Evolutionary conservation across 1,284 basidiomycete genomes (phyloP), one percentile per base, ranked within the genome.

Genomic region (Sporisorium iseilematis-ciliati): DNA sequence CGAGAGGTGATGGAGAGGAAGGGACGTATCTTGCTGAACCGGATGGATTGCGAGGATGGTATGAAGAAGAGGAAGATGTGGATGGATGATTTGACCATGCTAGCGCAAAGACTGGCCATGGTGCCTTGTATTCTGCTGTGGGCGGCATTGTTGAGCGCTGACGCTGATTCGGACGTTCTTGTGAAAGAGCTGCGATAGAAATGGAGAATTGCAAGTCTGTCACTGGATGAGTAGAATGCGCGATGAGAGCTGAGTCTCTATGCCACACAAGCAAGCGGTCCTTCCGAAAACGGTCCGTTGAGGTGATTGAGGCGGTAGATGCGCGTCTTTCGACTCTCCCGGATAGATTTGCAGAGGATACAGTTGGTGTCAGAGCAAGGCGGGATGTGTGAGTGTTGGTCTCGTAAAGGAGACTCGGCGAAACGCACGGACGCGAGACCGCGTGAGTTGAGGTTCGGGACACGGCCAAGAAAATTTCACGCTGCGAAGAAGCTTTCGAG

Each of bases 51-150:
- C 70, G 71, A 26, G 63, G 54, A 35, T 71, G 69, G n/a, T 60
- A 73, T 7, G 75, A 72, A 0, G 69, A 72, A 21, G 73, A 62
- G 2, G 72, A 65, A 1, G 68, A 59, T 7, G 75, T 62, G n/a
- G 77, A 72, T 4, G 72, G 68, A 49, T 65, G 73, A 52, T 75
- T 68, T 8, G 81, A 83, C 81, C 81, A 83, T 23, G 81, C 79
- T 12, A 83, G 51, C 7, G 73, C 81, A 62, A 77, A 83, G 3
- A 83, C 76, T 2, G 80, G 81, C 81, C 81, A 75, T 4, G 66
- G 59, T 3, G 72, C 72, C 66, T 53, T 66, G 63, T 75, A 75
- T 42, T 75, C 72, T 25, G 72, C 72, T 54, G 72, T 69, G 20
- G 59, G 62, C 16, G 72, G 72, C 72, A 75, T 75, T 4, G 6